A percentile compares a stretch with the other conserved stretches of the same genome.
phyloP scores from a whole-genome alignment of 1,139 yeast genomes.

The Sugiyamaella novakii region DNA sequence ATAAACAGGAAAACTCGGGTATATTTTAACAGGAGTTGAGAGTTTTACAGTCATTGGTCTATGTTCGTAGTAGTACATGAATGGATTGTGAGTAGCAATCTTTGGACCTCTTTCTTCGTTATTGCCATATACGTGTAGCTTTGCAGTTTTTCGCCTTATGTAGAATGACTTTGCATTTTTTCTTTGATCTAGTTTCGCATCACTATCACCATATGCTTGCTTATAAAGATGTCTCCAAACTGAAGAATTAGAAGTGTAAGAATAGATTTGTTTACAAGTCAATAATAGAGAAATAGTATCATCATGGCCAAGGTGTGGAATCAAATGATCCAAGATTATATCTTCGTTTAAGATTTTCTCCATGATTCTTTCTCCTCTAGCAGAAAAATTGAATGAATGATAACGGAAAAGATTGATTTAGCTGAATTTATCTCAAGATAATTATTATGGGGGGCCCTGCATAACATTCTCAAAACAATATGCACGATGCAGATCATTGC shows the following conservation, averaged over 20 bases:
- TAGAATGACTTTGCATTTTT: not conserved
- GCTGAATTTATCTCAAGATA: no score
- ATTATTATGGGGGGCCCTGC: no score
- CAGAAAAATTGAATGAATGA: not conserved
- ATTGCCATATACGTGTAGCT: no score
- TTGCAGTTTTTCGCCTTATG: not conserved
- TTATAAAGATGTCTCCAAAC: not conserved
- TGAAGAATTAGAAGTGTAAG: not conserved
- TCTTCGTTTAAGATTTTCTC: not conserved
- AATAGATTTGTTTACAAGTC: constrained; percentile 1
- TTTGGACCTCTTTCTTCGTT: no score
- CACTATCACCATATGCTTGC: not conserved
- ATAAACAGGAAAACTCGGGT: not conserved
- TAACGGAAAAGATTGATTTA: no score
- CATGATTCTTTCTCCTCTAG: no score
- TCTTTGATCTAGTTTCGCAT: not conserved
- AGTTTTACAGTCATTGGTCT: no score
- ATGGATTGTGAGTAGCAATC: no score
- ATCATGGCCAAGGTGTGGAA: not conserved
- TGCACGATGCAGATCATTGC: no score
- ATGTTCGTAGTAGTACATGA: no score
- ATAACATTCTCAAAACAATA: no score
- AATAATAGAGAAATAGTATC: not conserved
- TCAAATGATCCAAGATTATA: not conserved
- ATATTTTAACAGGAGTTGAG: not conserved